A percentile compares a stretch with the other conserved stretches of the same genome.
Conservation (phyloP, 331 rosid species). For the Dryas integrifolia region DNA sequence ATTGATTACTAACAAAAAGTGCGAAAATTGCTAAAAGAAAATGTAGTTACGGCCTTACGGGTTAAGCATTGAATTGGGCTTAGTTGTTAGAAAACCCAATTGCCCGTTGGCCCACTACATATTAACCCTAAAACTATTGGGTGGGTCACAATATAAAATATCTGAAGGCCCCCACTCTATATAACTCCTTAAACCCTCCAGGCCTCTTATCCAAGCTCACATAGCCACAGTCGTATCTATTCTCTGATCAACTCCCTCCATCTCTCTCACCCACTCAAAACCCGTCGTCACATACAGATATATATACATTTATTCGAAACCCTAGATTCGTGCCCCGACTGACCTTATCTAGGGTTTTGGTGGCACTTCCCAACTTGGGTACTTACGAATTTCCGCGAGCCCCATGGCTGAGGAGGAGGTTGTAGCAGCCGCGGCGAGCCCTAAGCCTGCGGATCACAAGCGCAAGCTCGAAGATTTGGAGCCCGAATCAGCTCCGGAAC, state of each 20-base stretch:
- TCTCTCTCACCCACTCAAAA: background rate
- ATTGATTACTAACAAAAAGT: too few relatives aligned
- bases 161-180: background rate
- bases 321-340: constrained; percentile 30
- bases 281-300: background rate
- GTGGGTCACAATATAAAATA: background rate
- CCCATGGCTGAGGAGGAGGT: constrained; percentile 83
- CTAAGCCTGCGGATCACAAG: constrained; percentile 62
- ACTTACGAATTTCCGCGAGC: background rate
- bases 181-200: background rate
- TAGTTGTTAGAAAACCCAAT: background rate
- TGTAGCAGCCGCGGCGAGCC: constrained; percentile 39
- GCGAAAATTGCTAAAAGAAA: too few relatives aligned
- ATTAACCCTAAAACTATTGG: background rate
- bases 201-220: background rate
- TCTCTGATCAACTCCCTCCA: constrained; percentile 1
- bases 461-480: constrained; percentile 86
- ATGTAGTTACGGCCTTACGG: background rate
- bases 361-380: background rate
- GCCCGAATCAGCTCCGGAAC: constrained; percentile 34
- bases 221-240: background rate
- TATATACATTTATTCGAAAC: constrained; percentile 6
- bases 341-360: constrained; percentile 3
- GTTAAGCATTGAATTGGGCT: background rate
- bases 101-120: background rate